These are phyloP conservation scores for Pythium monospermum DNA, from an alignment of 352 stramenopile species.

Conservation along the genomic window DNA sequence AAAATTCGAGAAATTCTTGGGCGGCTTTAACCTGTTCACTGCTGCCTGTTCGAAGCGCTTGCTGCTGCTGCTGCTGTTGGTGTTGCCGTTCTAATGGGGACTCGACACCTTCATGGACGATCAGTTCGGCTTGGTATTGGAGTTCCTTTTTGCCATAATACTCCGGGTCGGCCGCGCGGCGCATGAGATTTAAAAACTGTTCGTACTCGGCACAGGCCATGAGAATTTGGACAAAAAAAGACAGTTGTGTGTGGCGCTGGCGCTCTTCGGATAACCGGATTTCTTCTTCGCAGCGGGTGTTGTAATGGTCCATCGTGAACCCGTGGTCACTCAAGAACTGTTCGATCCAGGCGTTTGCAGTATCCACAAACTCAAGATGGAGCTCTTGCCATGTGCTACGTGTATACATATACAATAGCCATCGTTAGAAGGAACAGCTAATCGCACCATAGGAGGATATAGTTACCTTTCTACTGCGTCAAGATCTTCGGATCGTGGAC, in stretches of 20 bases:
- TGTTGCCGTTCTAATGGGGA: conserved; percentile 22
- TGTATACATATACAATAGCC: background rate
- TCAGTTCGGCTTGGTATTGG: conserved; percentile 53
- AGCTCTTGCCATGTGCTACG: conserved; percentile 58
- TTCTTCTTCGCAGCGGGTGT: conserved; percentile 62
- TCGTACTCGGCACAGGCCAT: conserved; percentile 77
- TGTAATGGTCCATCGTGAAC: conserved; percentile 76
- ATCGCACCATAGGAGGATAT: no score
- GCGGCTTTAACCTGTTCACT: conserved; percentile 30
- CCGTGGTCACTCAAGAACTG: conserved; percentile 47
- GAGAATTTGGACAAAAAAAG: conserved; percentile 81
- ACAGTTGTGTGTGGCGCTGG: conserved; percentile 68
- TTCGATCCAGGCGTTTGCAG: conserved; percentile 63
- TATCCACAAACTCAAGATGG: conserved; percentile 67
- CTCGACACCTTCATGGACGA: conserved; percentile 49
- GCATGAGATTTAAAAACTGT: conserved; percentile 84
- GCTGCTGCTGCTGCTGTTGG: conserved; percentile 1
- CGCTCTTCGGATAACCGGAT: conserved; percentile 61
- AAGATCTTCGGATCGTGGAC: conserved; percentile 47
- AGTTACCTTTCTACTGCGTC: conserved; percentile 55
- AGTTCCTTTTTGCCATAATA: conserved; percentile 83
- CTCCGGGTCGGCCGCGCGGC: conserved; percentile 64
- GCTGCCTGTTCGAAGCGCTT: background rate
- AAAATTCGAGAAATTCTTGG: conserved; percentile 69
- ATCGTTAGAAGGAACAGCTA: background rate